A percentile compares a stretch with the other conserved stretches of the same genome.
Conservation (phyloP, 495 filamentous ascomycete genomes). For the Aspergillus panamensis region DNA sequence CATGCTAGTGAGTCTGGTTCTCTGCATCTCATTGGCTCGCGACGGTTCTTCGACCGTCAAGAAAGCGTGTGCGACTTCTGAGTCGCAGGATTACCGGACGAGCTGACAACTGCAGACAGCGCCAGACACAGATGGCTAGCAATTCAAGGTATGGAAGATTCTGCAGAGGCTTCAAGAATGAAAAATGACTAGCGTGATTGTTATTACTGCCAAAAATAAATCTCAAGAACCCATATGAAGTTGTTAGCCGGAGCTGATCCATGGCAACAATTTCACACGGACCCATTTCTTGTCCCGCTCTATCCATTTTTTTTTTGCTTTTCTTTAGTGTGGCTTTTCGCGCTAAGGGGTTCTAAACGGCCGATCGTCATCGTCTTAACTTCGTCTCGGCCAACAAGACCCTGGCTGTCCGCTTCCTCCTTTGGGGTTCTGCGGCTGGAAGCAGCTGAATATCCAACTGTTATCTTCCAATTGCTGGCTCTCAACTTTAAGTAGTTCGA, state of each 20-base stretch:
- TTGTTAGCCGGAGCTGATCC: not conserved
- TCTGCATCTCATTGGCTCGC: slow-evolving; percentile 9
- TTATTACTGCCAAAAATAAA: not conserved
- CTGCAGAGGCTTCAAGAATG: too few species aligned
- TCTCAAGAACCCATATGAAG: not conserved
- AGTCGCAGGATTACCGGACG: not conserved
- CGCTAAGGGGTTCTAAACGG: slow-evolving; percentile 15
- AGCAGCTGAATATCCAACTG: not conserved
- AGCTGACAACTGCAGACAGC: not conserved
- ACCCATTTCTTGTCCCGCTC: not conserved
- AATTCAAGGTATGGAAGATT: too few species aligned
- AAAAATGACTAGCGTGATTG: not conserved
- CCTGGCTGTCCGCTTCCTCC: slow-evolving; percentile 2
- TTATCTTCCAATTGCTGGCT: not conserved
- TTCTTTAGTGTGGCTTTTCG: slow-evolving; percentile 1
- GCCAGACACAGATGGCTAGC: too few species aligned
- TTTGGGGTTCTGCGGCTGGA: not conserved
- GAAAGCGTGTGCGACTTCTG: not conserved
- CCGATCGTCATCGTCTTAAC: slow-evolving; percentile 10
- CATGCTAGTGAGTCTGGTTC: not conserved
- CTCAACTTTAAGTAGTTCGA: not conserved
- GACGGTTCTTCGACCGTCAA: not conserved
- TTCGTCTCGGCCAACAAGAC: slow-evolving; percentile 10
- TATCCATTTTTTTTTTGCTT: not conserved
- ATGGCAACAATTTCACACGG: not conserved